phyloP scores from a whole-genome alignment of 306 rosid species.

The Ceratonia siliqua region DNA sequence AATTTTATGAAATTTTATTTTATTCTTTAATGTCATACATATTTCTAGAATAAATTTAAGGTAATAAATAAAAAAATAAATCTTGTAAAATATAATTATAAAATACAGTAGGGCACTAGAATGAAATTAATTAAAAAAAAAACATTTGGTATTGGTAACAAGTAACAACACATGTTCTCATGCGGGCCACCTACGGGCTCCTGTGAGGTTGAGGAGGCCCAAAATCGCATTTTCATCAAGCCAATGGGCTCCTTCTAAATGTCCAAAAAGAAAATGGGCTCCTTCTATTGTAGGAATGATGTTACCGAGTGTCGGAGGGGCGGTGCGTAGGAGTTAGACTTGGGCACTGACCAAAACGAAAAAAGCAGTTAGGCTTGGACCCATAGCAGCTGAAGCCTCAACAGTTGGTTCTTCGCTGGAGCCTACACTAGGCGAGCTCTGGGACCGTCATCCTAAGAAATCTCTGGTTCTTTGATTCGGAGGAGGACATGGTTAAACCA shows the following conservation, averaged over 20 bases:
- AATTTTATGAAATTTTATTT: no score
- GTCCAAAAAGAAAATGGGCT: no score
- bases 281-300: not conserved
- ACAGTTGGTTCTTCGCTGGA: not conserved
- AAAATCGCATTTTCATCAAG: not conserved
- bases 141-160: no score
- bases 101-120: no score
- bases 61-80: no score
- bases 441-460: not conserved
- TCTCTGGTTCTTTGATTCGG: constrained; percentile 16
- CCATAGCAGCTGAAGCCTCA: not conserved
- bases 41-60: no score
- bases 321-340: no score
- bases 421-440: not conserved
- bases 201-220: not conserved
- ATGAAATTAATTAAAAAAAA: no score
- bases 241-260: not conserved
- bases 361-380: no score
- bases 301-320: not conserved
- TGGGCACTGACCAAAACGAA: no score
- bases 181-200: not conserved
- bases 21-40: no score
- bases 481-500: constrained; percentile 44
- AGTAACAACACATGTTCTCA: not conserved
- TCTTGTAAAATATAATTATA: no score